These are phyloP conservation scores for Yarrowia galli DNA, from an alignment of 1,139 yeast genomes.

Conservation along the genomic window DNA sequence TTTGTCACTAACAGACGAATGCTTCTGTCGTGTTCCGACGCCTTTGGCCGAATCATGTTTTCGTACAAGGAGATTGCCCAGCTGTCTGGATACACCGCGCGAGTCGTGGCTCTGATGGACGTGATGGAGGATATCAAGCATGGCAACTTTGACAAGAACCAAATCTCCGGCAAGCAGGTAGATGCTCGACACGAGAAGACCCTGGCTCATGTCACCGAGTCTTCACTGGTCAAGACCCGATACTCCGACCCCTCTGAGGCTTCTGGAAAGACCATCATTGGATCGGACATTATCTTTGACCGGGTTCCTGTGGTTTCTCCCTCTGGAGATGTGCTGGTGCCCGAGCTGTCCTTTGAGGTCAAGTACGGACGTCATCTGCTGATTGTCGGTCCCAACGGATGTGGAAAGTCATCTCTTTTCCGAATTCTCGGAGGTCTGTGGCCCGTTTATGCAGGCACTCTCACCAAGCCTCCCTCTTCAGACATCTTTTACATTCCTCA, in stretches of 20 bases:
- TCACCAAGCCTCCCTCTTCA: slow-evolving; percentile 69
- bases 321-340: slow-evolving; percentile 75
- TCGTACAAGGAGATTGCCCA: slow-evolving; percentile 86
- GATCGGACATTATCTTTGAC: slow-evolving; percentile 71
- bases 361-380: slow-evolving; percentile 84
- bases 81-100: slow-evolving; percentile 80
- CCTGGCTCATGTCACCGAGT: slow-evolving; percentile 35
- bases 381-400: slow-evolving; percentile 95
- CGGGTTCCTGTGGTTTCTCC: slow-evolving; percentile 85
- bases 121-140: slow-evolving; percentile 63
- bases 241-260: slow-evolving; percentile 43
- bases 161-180: slow-evolving; percentile 43
- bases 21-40: slow-evolving; percentile 83
- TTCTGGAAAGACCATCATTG: slow-evolving; percentile 52
- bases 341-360: slow-evolving; percentile 70
- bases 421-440: slow-evolving; percentile 91
- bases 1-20: slow-evolving; percentile 91
- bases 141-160: slow-evolving; percentile 48
- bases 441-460: slow-evolving; percentile 72
- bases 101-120: slow-evolving; percentile 75
- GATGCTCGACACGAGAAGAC: slow-evolving; percentile 33
- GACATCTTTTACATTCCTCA: slow-evolving; percentile 92
- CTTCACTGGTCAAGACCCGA: slow-evolving; percentile 42
- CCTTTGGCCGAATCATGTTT: slow-evolving; percentile 85
- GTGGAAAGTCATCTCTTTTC: slow-evolving; percentile 92